Evolutionary conservation across 1,284 basidiomycete genomes (phyloP), one percentile per base, ranked within the genome.

Genomic region (Neonothopanus nambi): DNA sequence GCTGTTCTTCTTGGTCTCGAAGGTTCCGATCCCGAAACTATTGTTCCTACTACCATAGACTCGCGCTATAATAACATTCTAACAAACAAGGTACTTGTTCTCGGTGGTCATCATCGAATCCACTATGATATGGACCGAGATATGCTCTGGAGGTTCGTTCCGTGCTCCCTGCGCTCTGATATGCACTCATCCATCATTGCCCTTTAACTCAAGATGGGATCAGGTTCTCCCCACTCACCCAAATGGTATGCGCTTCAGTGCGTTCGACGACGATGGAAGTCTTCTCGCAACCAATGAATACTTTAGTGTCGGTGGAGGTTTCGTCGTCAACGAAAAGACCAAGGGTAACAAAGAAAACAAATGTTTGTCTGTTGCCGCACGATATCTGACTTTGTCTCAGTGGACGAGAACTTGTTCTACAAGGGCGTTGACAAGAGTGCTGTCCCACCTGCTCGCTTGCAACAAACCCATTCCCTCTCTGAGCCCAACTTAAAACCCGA

Each of bases 211-310:
- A 33, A 56, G 55, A 37, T 95, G 87, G 84, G 90, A 93, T 61
- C 83, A 84, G 52, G 87, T 90, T 18, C 78, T 91, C 23, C 86
- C 85, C 67, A 89, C 87, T 0, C 88, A 91, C 66, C 89, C 93
- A 0, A 95, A 95, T 65, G 95, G 95, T 24, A 94, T 98, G 82
- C 81, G 93, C 3, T 96, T 98, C 68, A 89, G 89, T 44, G 91
- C 87, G 15, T 98, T 95, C 63, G 86, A 82, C 55, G 75, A 80
- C 40, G 75, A 88, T 11, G 95, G 96, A 0, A 85, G 93, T 61
- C 73, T 98, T 60, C 75, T 98, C 50, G 95, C 95, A 0, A 96
- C 92, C 12, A 98, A 98, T 64, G 92, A 95, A 66, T 98, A 96
- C 65, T 98, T 93, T 65, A 85, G 87, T 55, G 91, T 95, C 45